Evolutionary conservation across 352 stramenopile genomes (phyloP).

Genomic region (Labyrinthula sp.): DNA sequence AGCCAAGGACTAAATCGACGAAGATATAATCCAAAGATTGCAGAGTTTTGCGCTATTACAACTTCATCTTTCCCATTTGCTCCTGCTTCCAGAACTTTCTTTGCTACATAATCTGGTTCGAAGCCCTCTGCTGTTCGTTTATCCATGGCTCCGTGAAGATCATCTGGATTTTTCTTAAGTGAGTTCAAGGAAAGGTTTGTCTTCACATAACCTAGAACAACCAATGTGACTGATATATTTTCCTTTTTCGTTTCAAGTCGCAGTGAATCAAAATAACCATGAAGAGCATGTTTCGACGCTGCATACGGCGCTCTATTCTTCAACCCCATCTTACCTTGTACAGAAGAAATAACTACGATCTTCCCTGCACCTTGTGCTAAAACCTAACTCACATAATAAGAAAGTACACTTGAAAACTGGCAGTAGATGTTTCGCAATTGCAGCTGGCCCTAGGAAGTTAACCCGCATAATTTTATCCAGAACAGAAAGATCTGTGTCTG

Average conservation of each 20-base stretch:
- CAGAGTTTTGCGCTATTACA: constrained; percentile 31
- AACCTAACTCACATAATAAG: background rate
- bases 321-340: constrained; percentile 41
- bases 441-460: constrained; percentile 36
- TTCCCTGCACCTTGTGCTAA: background rate
- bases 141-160: constrained; percentile 41
- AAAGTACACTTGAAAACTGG: constrained; percentile 20
- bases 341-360: constrained; percentile 34
- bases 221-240: constrained; percentile 39
- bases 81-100: constrained; percentile 26
- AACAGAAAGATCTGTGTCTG: constrained; percentile 34
- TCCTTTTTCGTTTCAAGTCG: constrained; percentile 39
- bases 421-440: constrained; percentile 36
- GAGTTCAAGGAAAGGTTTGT: constrained; percentile 41
- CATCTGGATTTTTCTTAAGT: constrained; percentile 39
- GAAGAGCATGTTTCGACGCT: constrained; percentile 48
- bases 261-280: constrained; percentile 46
- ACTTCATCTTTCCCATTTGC: constrained; percentile 28
- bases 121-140: constrained; percentile 38
- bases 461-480: constrained; percentile 36
- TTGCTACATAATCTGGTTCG: constrained; percentile 30
- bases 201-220: constrained; percentile 44
- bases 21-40: constrained; percentile 31
- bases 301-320: constrained; percentile 43
- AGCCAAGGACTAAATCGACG: constrained; percentile 25